Percentiles rank a stretch among this genome's conserved stretches.
These are phyloP conservation scores for Salix udensis DNA, from an alignment of 345 rosid genomes.

Conservation along the genomic window DNA sequence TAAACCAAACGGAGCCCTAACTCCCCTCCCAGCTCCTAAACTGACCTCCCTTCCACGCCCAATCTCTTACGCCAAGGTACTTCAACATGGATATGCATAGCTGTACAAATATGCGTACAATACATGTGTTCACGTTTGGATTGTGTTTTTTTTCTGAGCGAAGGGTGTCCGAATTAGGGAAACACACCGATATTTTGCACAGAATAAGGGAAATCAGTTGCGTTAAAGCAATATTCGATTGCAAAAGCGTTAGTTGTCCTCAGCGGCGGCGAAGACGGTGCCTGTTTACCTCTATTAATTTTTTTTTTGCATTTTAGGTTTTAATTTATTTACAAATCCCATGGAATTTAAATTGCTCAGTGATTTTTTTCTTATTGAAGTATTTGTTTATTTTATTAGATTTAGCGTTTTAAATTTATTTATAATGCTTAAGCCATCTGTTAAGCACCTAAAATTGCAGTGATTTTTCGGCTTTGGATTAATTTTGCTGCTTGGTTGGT, in stretches of 20 bases:
- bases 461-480: not conserved
- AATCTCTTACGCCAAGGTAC: conserved; percentile 68
- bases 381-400: no score
- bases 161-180: conserved; percentile 37
- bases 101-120: not conserved
- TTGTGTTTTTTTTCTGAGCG: conserved; percentile 1
- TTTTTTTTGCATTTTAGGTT: not conserved
- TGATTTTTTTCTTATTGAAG: no score
- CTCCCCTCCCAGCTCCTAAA: conserved; percentile 12
- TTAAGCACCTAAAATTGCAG: not conserved
- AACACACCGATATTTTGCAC: conserved; percentile 52
- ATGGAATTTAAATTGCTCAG: not conserved
- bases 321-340: no score
- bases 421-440: no score
- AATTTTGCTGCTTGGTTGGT: not conserved
- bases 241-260: conserved; percentile 60
- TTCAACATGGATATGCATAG: not conserved
- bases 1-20: conserved; percentile 17
- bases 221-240: conserved; percentile 56
- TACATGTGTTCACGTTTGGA: not conserved
- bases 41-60: conserved; percentile 56
- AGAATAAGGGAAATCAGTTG: conserved; percentile 60
- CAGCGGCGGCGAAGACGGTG: conserved; percentile 37
- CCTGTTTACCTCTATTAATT: not conserved
- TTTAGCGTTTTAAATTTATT: no score